Base-by-base conservation (phyloP, 106 monocot genomes). In the Allium cepa region DNA sequence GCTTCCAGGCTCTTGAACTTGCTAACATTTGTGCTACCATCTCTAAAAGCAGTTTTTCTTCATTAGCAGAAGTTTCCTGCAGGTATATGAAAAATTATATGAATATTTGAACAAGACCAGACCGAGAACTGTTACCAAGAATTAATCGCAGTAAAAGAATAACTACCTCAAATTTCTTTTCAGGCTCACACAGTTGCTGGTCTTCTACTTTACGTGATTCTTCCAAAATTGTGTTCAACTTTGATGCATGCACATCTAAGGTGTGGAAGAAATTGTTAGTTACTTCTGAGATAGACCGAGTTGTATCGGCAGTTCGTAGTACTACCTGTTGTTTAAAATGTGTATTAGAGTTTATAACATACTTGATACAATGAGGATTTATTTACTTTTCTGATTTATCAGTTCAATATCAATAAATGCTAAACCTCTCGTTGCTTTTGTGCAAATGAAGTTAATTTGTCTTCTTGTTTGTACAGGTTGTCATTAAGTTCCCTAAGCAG, bases 131-230 rank as follows among this genome's bases (percentile, higher is more conserved):
- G n/a, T n/a, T n/a, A n/a, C n/a, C n/a, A n/a, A n/a, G n/a, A n/a
- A n/a, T n/a, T n/a, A n/a, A n/a, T 36, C 16, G 16, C 2, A 56
- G 68, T 15, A 67, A 57, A 47, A 9, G 2, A 57, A 10, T 14
- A 67, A 50, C 63, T 22, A 94, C 94, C 94, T 94, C 94, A 84
- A 87, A 94, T 47, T 84, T 84, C 60, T 76, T 80, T 69, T 90
- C 79, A 70, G 89, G 81, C 56, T 94, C 87, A 26, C 14, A 59
- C 8, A 94, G 69, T 70, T 84, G 80, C 47, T 72, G 63, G 26
- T 86, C 73, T 61, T 94, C 83, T 18, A 62, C 63, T 18, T n/a
- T n/a, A n/a, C n/a, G n/a, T n/a, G n/a, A n/a, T n/a, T n/a, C n/a
- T n/a, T n/a, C n/a, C n/a, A n/a, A n/a, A n/a, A n/a, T n/a, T n/a